Base-by-base conservation (phyloP, 2,329 filamentous ascomycete species). In the Arthrobotrys pseudoclavata region DNA sequence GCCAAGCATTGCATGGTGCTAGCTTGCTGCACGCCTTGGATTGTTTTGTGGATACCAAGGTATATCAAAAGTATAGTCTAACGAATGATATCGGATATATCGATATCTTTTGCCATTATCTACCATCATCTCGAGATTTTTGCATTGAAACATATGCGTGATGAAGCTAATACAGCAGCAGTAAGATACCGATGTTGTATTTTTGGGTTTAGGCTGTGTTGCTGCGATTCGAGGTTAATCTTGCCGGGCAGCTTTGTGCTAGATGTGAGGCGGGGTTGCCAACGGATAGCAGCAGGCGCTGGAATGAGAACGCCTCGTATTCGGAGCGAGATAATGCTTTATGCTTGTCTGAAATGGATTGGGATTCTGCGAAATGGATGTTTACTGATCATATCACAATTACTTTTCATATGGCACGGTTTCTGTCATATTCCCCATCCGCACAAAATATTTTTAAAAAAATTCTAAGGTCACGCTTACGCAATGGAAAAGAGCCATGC, bases 101-200 rank as follows among this genome's bases (percentile, higher is more conserved):
- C 50, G 3, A 53, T n/a, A 20, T n/a, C 31, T 29, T 42, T 42
- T 12, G n/a, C n/a, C 18, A 42, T 26, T 37, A 37, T 57, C 24
- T 29, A 18, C 24, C 15, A 34, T 20, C n/a, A 34, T 20, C 15
- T 57, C 12, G n/a, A 57, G 15, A 57, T 22, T 20, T 37, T 37
- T 22, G 52, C 52, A 57, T 57, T 37, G 7, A 18, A 45, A 13
- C 52, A 34, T 37, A 29, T 57, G 29, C 52, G 7, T 57, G 12
- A 29, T 29, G 52, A 29, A 24, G 20, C 18, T 24, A 24, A 22
- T 50, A 10, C 31, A 34, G 52, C 29, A 55, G 10, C 18, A 37
- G 52, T 29, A 13, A 22, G 52, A 37, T 34, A 53, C 15, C 52
- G 31, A 57, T 60, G 55, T 60, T 60, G 55, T 60, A 60, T 60